Base-by-base conservation (phyloP, 2,329 filamentous ascomycete genomes). In the Gremmenia infestans region DNA sequence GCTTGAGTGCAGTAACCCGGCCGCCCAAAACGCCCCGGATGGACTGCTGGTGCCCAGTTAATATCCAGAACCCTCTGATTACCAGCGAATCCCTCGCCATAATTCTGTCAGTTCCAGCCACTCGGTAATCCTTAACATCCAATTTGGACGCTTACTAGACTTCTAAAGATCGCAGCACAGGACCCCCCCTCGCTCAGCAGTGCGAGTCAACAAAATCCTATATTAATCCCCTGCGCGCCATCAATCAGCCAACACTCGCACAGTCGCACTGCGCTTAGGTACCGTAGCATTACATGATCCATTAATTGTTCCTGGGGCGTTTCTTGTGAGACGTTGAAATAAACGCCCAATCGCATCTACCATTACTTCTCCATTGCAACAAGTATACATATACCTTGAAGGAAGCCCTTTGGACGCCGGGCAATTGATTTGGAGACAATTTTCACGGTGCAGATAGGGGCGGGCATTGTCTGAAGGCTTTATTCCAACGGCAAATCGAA, bases 131-230 rank as follows among this genome's bases (percentile, higher is more conserved):
- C 39, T 19, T 11, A 42, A 42, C 39, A 17, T 42, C 39, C 39
- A 42, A 3, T 15, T 4, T 19, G 39, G 15, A 42, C 15, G 39
- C 39, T 42, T 42, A 42, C 39, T 42, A 5, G 39, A 42, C 14
- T 17, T 39, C 43, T 43, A 47, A 50, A 52, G 28, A 39, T 52
- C 56, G 54, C 49, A 19, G 23, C 53, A 58, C 50, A 60, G 55
- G 53, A 57, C 48, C 17, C 52, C 55, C 7, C 52, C 55, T 4
- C 11, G 28, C 28, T 32, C 23, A 23, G 11, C 17, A 25, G 15
- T 15, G 40, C 28, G 35, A 35, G 47, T 22, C 54, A 17, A 12
- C 39, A 54, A 52, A 50, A 47, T 48, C 42, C 52, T 25, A 37
- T 52, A 28, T 36, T 48, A 19, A 25, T 19, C 15, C 12, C 25